Percentiles rank a stretch among this genome's conserved stretches.
Conservation (phyloP, 2,329 filamentous ascomycete genomes). For the Cryphonectria japonica region DNA sequence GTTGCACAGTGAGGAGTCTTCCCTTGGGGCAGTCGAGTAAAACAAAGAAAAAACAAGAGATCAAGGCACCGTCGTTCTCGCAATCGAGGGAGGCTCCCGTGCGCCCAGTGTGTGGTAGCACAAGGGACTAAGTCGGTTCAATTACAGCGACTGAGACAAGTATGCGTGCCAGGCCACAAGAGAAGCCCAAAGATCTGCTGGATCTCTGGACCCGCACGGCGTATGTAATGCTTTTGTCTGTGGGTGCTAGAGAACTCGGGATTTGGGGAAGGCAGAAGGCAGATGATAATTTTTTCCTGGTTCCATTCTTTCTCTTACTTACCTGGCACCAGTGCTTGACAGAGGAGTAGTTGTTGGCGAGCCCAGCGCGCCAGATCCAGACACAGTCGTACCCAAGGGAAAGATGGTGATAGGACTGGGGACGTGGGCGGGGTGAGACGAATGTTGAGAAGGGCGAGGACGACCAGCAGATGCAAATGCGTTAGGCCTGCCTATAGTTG, state of each 20-base stretch:
- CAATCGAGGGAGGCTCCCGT: conserved; percentile 2
- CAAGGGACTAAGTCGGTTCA: background rate
- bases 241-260: background rate
- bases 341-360: conserved; percentile 27
- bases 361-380: conserved; percentile 16
- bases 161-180: background rate
- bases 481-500: conserved; percentile 49
- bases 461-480: background rate
- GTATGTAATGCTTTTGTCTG: background rate
- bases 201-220: background rate
- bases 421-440: conserved; percentile 27
- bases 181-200: background rate
- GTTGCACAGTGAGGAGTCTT: conserved; percentile 16
- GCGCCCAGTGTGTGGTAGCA: conserved; percentile 8
- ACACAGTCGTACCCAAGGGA: conserved; percentile 34
- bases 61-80: background rate
- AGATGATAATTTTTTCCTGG: background rate
- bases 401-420: conserved; percentile 35
- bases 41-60: background rate
- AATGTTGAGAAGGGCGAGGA: conserved; percentile 10
- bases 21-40: background rate
- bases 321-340: conserved; percentile 32
- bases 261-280: background rate
- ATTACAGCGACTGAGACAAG: conserved; percentile 14
- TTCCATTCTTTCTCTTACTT: conserved; percentile 21